phyloP scores from a whole-genome alignment of 2,329 filamentous ascomycete genomes.

The Aspergillus sp. region DNA sequence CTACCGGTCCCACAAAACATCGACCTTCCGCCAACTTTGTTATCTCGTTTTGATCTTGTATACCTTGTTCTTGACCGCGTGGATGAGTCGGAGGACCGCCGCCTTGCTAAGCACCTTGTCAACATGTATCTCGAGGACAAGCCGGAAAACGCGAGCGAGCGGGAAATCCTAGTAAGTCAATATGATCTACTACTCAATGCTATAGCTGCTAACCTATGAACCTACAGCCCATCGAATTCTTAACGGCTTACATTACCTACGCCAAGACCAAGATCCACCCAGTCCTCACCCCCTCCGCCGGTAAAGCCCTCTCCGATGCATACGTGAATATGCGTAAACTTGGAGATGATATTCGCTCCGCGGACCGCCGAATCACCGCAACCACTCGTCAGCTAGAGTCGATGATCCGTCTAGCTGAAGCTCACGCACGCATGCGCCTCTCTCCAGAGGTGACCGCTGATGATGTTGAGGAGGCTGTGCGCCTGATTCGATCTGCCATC shows the following conservation, averaged over 20 bases:
- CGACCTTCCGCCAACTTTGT: conserved; percentile 87
- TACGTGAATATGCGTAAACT: conserved; percentile 96
- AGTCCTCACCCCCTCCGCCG: conserved; percentile 73
- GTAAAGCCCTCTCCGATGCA: conserved; percentile 77
- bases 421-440: conserved; percentile 96
- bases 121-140: conserved; percentile 96
- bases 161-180: conserved; percentile 75
- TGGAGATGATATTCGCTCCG: conserved; percentile 79
- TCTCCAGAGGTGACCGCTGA: conserved; percentile 69
- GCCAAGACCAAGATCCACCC: conserved; percentile 85
- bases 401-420: conserved; percentile 96
- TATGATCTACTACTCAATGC: neutral
- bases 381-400: conserved; percentile 95
- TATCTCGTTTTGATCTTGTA: conserved; percentile 95
- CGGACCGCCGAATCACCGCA: conserved; percentile 94
- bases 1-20: conserved; percentile 97
- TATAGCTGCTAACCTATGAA: conserved; percentile 7
- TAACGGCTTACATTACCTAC: conserved; percentile 96
- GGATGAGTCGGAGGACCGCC: conserved; percentile 84
- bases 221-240: conserved; percentile 79
- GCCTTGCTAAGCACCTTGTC: conserved; percentile 86
- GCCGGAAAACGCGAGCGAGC: conserved; percentile 74
- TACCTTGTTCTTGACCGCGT: conserved; percentile 94
- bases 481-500: conserved; percentile 87
- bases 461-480: conserved; percentile 87